Conservation (phyloP, 805 yeast genomes). For the Yamadazyma akitaensis region DNA sequence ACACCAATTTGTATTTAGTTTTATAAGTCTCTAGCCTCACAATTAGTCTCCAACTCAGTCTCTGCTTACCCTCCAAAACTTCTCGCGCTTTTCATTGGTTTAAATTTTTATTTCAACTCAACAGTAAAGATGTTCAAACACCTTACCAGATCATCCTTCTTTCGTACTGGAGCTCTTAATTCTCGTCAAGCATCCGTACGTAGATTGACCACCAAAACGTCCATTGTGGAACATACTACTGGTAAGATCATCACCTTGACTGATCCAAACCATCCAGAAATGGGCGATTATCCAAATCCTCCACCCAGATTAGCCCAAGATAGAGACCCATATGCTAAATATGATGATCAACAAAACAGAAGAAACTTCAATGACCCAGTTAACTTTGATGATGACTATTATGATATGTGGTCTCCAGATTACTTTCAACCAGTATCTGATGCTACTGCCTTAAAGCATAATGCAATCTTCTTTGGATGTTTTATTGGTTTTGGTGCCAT, state of each 20-base stretch:
- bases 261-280: slow-evolving; percentile 41
- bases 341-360: slow-evolving; percentile 78
- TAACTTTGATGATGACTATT: slow-evolving; percentile 66
- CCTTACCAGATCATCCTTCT: slow-evolving; percentile 2
- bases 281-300: slow-evolving; percentile 63
- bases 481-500: slow-evolving; percentile 43
- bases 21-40: not conserved
- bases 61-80: slow-evolving; percentile 7
- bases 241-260: slow-evolving; percentile 38
- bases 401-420: slow-evolving; percentile 87
- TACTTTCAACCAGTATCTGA: slow-evolving; percentile 59
- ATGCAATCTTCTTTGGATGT: slow-evolving; percentile 45
- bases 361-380: slow-evolving; percentile 74
- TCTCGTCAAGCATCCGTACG: slow-evolving; percentile 7
- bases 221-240: slow-evolving; percentile 39
- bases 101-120: slow-evolving; percentile 2
- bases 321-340: slow-evolving; percentile 68
- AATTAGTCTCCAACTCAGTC: not conserved
- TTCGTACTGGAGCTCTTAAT: not conserved
- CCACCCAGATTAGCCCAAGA: slow-evolving; percentile 56
- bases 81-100: slow-evolving; percentile 11
- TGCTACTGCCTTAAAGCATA: slow-evolving; percentile 56
- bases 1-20: not conserved
- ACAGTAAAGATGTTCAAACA: slow-evolving; percentile 7
- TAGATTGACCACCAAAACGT: slow-evolving; percentile 30